Conservation (phyloP, 2,329 filamentous ascomycete genomes). For the Pestalotiopsis sp. region DNA sequence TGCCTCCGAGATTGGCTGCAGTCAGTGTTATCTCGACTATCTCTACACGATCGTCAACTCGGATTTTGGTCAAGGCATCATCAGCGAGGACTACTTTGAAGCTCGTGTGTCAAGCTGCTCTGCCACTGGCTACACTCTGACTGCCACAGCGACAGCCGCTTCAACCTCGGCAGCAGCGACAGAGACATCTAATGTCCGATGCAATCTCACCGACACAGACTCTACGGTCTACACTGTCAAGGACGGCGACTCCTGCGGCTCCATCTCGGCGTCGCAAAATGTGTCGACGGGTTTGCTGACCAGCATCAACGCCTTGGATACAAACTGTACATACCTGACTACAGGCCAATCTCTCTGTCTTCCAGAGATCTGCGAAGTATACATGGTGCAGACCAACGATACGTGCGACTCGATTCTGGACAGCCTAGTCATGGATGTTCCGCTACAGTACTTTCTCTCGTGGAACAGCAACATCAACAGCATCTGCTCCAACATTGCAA, state of each 20-base stretch:
- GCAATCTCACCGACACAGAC: background rate
- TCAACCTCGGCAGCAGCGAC: background rate
- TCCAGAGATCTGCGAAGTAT: constrained; percentile 1
- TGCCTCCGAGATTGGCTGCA: background rate
- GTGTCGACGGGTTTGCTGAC: constrained; percentile 1
- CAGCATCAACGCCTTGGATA: constrained; percentile 16
- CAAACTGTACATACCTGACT: constrained; percentile 10
- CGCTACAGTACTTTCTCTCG: constrained; percentile 20
- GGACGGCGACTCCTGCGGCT: background rate
- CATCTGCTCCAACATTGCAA: constrained; percentile 24
- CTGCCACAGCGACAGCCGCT: background rate
- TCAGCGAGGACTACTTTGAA: background rate
- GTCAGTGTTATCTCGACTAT: constrained; percentile 4
- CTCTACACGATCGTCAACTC: background rate
- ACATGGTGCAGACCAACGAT: constrained; percentile 21
- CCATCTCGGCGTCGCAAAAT: background rate
- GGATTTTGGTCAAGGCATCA: background rate
- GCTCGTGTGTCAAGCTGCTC: background rate
- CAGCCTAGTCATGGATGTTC: constrained; percentile 20
- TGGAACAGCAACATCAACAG: constrained; percentile 28
- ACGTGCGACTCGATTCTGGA: constrained; percentile 22
- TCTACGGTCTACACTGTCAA: background rate
- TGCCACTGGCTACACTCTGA: background rate
- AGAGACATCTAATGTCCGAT: background rate
- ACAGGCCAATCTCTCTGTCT: background rate